These are phyloP conservation scores for Gnomoniopsis sp. DNA, from an alignment of 2,329 filamentous ascomycete species.

Conservation along the genomic window DNA sequence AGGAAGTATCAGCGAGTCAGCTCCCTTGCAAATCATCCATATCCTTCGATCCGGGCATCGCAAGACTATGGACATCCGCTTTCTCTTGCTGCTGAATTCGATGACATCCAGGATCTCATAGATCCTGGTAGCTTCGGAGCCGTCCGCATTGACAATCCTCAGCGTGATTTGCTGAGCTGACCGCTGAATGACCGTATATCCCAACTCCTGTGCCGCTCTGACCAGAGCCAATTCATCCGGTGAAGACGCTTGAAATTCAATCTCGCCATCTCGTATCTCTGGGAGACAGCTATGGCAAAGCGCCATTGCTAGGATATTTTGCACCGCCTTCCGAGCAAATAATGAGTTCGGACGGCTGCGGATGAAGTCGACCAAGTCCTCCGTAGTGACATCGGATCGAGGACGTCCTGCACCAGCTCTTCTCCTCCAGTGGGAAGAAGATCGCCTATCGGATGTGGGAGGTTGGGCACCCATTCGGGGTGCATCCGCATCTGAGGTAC, in stretches of 20 bases:
- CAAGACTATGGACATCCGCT: constrained; percentile 86
- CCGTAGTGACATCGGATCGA: constrained; percentile 61
- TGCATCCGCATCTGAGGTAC: constrained; percentile 19
- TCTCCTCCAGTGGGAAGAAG: constrained; percentile 49
- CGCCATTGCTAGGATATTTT: constrained; percentile 81
- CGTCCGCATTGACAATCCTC: constrained; percentile 35
- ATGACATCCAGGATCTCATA: constrained; percentile 85
- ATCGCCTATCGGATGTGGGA: constrained; percentile 35
- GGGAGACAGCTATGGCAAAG: constrained; percentile 90
- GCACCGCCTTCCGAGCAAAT: constrained; percentile 74
- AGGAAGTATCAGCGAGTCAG: constrained; percentile 78
- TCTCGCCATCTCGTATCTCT: constrained; percentile 66
- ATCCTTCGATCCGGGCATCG: constrained; percentile 81
- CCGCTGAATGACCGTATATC: constrained; percentile 72
- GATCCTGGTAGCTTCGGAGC: constrained; percentile 38
- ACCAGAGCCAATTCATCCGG: constrained; percentile 88
- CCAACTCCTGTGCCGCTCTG: constrained; percentile 78
- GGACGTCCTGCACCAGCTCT: constrained; percentile 44
- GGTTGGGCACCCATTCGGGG: constrained; percentile 19
- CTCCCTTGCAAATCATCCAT: constrained; percentile 85
- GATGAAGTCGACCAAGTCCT: constrained; percentile 75
- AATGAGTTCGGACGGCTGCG: constrained; percentile 68
- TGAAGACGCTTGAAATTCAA: constrained; percentile 75
- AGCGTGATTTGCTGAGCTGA: constrained; percentile 66
- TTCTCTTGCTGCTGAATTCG: constrained; percentile 85